Evolutionary conservation across 1,284 basidiomycete species (phyloP).

Genomic region (Microbotryum intermedium): DNA sequence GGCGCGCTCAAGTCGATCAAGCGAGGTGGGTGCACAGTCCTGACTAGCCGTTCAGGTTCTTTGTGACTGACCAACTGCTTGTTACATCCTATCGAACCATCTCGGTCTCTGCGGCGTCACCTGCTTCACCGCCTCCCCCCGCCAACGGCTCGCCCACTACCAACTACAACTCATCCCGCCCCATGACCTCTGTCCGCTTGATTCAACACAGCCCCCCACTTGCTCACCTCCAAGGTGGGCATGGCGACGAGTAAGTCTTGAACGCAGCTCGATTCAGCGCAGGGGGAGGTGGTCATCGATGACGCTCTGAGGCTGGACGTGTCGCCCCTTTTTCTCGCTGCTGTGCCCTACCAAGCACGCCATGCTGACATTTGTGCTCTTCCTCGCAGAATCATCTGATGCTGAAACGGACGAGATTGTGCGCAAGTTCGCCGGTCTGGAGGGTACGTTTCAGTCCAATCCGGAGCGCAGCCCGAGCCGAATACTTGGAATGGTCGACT

Average conservation of each 20-base stretch:
- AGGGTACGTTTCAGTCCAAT: conserved; percentile 5
- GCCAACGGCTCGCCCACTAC: background rate
- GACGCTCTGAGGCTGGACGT: background rate
- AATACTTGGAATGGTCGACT: background rate
- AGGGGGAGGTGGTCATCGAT: conserved; percentile 5
- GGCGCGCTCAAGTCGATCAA: conserved; percentile 20
- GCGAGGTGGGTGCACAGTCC: conserved; percentile 12
- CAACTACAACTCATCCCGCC: conserved; percentile 11
- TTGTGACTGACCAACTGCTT: no score
- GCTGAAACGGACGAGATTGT: conserved; percentile 40
- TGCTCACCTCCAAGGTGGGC: conserved; percentile 73
- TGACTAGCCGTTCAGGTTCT: no score
- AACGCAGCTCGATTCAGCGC: background rate
- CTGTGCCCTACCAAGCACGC: background rate
- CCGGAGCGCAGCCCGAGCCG: no score
- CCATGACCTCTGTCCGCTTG: background rate
- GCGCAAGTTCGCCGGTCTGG: conserved; percentile 25
- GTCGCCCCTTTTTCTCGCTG: background rate
- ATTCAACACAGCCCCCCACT: conserved; percentile 62
- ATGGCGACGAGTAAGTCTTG: conserved; percentile 75
- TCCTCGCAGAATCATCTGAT: conserved; percentile 61
- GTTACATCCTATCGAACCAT: no score
- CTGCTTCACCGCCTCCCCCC: no score
- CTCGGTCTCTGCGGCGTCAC: no score
- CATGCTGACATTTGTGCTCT: background rate